Evolutionary conservation across 495 filamentous ascomycete genomes (phyloP), one percentile per base, ranked within the genome.

Genomic region (Pseudevernia furfuracea): DNA sequence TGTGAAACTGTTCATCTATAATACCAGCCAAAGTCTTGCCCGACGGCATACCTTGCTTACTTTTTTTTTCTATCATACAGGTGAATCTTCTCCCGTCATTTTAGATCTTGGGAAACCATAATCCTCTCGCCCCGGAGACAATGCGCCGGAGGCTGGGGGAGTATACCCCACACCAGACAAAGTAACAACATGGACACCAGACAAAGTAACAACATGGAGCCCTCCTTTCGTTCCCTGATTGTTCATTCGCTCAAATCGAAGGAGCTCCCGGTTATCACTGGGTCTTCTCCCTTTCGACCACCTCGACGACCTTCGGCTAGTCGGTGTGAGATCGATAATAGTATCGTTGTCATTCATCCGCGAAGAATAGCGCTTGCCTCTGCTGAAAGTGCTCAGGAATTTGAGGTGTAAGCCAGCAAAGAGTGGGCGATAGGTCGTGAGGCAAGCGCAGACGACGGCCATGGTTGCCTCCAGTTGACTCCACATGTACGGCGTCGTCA

Each of bases 361-460:
- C 1, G 61, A 58, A 14, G 44, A 25, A 12, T 43, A 57, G 28
- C 36, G 43, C 19, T 55, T 58, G 52, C 52, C 43, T 32, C 36
- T 34, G 53, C 49, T 44, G 28, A 55, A 34, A 11, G 52, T 57
- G n/a, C 39, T 58, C 12, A 58, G 21, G n/a, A 63, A 25, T 12
- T 57, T 63, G 21, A 63, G 43, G 19, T 52, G 52, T 30, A 63
- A 11, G 37, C n/a, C 53, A 23, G 25, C 39, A 19, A 67, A 59
- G 1, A 67, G 57, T 21, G 66, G 66, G 12, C 66, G 60, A 25
- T 67, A 67, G 37, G 66, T 67, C 8, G 52, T 60, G 4, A 67
- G 41, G 38, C 66, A 67, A 7, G 66, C 66, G 66, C 66, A 67
- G 56, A 67, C 56, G 61, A 67, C 58, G 28, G 66, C 66, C 37